Percentiles rank a stretch among this genome's conserved stretches.
Evolutionary conservation across 345 rosid genomes (phyloP).

Genomic region (Alliaria petiolata): DNA sequence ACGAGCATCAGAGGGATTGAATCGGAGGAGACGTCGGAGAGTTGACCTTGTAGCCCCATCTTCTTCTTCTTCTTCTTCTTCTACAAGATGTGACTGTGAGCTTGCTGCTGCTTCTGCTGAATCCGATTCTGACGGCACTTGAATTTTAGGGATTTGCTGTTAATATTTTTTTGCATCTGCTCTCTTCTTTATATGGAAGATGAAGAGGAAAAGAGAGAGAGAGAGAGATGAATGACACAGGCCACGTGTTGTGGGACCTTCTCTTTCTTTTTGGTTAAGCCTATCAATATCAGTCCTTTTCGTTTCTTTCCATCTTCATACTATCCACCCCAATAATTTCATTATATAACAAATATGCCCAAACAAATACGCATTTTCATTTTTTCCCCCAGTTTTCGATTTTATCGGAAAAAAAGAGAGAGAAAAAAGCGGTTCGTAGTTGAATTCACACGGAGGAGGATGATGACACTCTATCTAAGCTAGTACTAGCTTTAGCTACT

Average conservation of each 20-base stretch:
- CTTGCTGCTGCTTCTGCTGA: neutral
- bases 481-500: neutral
- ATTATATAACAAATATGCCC: neutral
- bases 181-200: slow-evolving; percentile 14
- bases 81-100: neutral
- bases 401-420: neutral
- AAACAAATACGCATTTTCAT: neutral
- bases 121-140: neutral
- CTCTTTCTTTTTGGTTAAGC: neutral
- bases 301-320: neutral
- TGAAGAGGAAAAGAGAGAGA: neutral
- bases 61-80: neutral
- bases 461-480: neutral
- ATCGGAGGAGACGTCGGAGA: slow-evolving; percentile 64
- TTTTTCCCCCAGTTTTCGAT: neutral
- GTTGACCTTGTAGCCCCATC: slow-evolving; percentile 74
- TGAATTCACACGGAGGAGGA: slow-evolving; percentile 4
- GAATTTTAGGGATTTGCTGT: neutral
- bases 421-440: neutral
- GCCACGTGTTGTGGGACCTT: slow-evolving; percentile 36
- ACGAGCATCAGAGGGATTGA: slow-evolving; percentile 60
- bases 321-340: neutral
- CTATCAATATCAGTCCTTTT: slow-evolving; percentile 21
- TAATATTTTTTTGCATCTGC: neutral
- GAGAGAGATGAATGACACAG: slow-evolving; percentile 11